Evolutionary conservation across 179 eudicot species (phyloP), one percentile per base, ranked within the genome.

Genomic region (Spergularia azorica): DNA sequence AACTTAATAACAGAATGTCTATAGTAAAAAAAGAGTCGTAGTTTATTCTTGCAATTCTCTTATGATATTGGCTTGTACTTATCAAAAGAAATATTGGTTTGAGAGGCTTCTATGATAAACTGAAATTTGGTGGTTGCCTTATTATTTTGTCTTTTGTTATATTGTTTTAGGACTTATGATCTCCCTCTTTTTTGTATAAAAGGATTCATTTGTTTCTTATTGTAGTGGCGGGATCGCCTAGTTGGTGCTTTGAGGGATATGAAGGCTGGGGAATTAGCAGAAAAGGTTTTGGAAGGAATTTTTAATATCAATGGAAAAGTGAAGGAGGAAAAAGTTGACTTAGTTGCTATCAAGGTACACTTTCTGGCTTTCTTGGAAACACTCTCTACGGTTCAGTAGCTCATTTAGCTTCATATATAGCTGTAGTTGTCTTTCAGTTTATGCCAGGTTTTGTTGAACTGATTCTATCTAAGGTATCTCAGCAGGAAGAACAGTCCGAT

Each of bases 141-240:
- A 3, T 67, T 17, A 9, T n/a, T 48, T 50, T 55, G 50, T 12
- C 38, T 69, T 69, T 36, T 48, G 5, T 13, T 55, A 17, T 10
- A 9, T 71, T 55, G 50, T 54, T 70, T 51, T 70, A 32, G 54
- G 71, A 63, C 38, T 18, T 10, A 14, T 32, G 58, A 54, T 12
- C 5, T 52, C 12, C 13, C 43, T 26, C 61, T 54, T 36, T 61
- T 15, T 10, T 18, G 1, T 0, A 41, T 15, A 43, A 41, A 20
- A 43, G 26, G 15, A 5, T 15, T 26, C 12, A 16, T 4, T 69
- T 38, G 72, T 60, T 75, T 52, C 67, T 72, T 74, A 78, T 56
- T 85, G 75, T 72, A 96, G 99, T 96, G 99, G 99, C 88, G 89
- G 66, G 94, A 93, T 82, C 98, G 99, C 60, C 77, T 96, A 65